Conservation (phyloP, 2,329 filamentous ascomycete genomes). For the Epicoccum nigrum region DNA sequence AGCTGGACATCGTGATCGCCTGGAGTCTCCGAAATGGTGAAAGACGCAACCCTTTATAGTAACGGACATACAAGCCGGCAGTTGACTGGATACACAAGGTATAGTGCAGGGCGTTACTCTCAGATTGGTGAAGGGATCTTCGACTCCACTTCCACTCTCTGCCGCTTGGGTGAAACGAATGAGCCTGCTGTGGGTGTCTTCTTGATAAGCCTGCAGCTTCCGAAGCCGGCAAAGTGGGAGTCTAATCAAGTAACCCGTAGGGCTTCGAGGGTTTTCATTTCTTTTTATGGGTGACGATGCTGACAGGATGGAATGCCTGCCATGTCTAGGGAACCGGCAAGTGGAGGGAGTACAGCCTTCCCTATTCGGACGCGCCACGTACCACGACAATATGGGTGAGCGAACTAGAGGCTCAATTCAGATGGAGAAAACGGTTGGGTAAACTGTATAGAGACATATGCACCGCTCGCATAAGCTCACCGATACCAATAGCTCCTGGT, state of each 20-base stretch:
- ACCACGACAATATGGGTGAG: constrained; percentile 8
- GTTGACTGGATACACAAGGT: constrained; percentile 5
- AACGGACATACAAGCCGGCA: background rate
- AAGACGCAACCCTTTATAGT: constrained; percentile 1
- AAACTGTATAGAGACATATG: background rate
- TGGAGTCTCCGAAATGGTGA: background rate
- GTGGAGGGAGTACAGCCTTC: constrained; percentile 4
- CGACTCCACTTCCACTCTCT: background rate
- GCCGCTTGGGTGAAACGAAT: background rate
- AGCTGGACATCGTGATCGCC: background rate
- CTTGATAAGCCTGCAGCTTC: background rate
- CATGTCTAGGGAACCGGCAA: constrained; percentile 11
- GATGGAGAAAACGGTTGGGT: background rate
- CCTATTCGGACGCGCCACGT: constrained; percentile 3
- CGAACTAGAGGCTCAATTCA: constrained; percentile 2
- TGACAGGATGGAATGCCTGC: constrained; percentile 15
- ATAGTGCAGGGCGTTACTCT: constrained; percentile 6
- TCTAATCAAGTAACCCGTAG: constrained; percentile 5
- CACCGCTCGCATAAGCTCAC: background rate
- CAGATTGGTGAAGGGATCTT: constrained; percentile 3
- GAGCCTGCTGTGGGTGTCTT: background rate
- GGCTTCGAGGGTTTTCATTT: background rate
- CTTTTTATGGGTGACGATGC: constrained; percentile 1
- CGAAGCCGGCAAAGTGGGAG: background rate
- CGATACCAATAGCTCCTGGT: constrained; percentile 1